These are phyloP conservation scores for Hamigera avellanea DNA, from an alignment of 495 filamentous ascomycete genomes.

Conservation along the genomic window DNA sequence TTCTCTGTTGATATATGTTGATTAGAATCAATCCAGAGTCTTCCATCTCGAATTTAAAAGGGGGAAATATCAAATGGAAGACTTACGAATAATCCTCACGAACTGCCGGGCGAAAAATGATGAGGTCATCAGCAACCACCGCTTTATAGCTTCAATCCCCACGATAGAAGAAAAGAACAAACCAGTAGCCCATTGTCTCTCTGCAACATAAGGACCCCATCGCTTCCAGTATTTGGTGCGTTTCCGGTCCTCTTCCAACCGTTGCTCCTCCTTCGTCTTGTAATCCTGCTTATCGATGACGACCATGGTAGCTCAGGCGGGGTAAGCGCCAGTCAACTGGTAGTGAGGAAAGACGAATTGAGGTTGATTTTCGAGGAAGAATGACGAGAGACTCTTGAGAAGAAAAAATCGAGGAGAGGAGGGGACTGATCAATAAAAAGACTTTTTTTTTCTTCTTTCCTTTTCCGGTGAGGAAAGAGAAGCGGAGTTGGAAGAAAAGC, in stretches of 20 bases:
- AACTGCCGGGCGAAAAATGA: slow-evolving; percentile 39
- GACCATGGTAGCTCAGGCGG: slow-evolving; percentile 49
- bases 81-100: slow-evolving; percentile 88
- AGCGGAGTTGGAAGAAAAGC: slow-evolving; percentile 1
- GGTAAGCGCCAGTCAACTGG: neutral
- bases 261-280: slow-evolving; percentile 75
- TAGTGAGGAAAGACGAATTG: neutral
- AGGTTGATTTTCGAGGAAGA: neutral
- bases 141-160: neutral
- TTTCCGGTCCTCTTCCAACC: slow-evolving; percentile 73
- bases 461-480: slow-evolving; percentile 1
- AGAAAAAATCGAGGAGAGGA: slow-evolving; percentile 1
- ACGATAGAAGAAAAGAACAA: slow-evolving; percentile 13
- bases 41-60: slow-evolving; percentile 4
- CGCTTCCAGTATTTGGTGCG: slow-evolving; percentile 85
- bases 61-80: slow-evolving; percentile 1
- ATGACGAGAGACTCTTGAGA: slow-evolving; percentile 1
- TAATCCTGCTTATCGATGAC: slow-evolving; percentile 76
- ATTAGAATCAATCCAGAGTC: slow-evolving; percentile 4
- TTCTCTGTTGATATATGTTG: slow-evolving; percentile 22
- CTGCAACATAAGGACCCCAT: slow-evolving; percentile 60
- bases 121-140: slow-evolving; percentile 15
- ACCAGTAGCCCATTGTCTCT: slow-evolving; percentile 86
- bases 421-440: slow-evolving; percentile 3
- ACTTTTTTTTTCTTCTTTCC: too few species aligned